These are phyloP conservation scores for Axilococcus clingmanii DNA, from an alignment of 139 green algal species.

Conservation along the genomic window DNA sequence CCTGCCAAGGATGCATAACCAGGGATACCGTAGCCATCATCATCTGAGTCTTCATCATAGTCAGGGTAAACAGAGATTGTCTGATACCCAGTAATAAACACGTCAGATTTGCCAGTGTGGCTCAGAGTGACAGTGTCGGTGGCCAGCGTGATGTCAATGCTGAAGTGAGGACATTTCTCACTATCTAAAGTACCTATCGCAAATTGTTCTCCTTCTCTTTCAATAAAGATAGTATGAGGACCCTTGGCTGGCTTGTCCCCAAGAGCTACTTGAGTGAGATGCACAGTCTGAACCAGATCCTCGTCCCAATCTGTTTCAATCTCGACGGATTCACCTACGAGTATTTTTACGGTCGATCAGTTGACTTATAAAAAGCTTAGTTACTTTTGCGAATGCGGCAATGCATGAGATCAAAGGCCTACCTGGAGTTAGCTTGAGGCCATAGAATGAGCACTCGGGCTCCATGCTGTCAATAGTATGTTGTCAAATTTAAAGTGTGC, in stretches of 20 bases:
- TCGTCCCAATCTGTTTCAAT: slow-evolving; percentile 11
- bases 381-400: no score
- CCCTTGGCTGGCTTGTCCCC: slow-evolving; percentile 8
- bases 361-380: no score
- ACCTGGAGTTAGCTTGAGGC: no score
- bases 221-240: slow-evolving; percentile 20
- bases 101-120: slow-evolving; percentile 13
- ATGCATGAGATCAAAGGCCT: no score
- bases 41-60: not conserved
- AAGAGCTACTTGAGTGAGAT: slow-evolving; percentile 27
- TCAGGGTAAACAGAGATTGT: slow-evolving; percentile 1
- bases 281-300: slow-evolving; percentile 13
- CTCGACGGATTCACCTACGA: slow-evolving; percentile 2
- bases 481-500: no score
- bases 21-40: not conserved
- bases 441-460: no score
- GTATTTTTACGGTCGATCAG: not conserved
- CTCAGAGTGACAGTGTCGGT: slow-evolving; percentile 14
- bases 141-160: slow-evolving; percentile 15
- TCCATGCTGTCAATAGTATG: no score
- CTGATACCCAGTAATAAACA: slow-evolving; percentile 26
- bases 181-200: slow-evolving; percentile 24
- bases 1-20: not conserved
- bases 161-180: slow-evolving; percentile 11
- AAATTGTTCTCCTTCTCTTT: slow-evolving; percentile 14